Evolutionary conservation across 139 green algal genomes (phyloP).

Genomic region (Trebouxia sp.): DNA sequence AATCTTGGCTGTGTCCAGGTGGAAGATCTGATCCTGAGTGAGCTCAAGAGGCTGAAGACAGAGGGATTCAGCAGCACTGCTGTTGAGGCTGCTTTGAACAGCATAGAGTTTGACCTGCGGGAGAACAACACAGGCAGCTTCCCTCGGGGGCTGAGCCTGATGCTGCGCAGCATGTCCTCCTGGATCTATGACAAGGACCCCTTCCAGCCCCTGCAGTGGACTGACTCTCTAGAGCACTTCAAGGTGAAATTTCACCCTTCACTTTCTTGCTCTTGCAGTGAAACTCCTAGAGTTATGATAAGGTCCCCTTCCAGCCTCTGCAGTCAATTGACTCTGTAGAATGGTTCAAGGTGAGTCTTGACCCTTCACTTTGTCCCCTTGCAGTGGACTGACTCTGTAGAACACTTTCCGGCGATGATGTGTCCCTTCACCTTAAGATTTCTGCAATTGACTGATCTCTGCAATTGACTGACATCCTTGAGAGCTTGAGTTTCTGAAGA

Average conservation of each 20-base stretch:
- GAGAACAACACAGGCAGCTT: conserved; percentile 99
- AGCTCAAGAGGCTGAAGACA: conserved; percentile 69
- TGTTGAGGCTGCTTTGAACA: conserved; percentile 96
- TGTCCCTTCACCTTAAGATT: too few species aligned
- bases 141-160: conserved; percentile 93
- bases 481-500: too few species aligned
- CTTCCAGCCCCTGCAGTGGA: conserved; percentile 89
- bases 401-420: too few species aligned
- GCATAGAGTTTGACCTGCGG: conserved; percentile 96
- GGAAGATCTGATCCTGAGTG: conserved; percentile 81
- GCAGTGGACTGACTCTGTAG: not conserved
- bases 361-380: too few species aligned
- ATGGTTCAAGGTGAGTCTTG: conserved; percentile 76
- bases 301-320: conserved; percentile 88
- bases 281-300: conserved; percentile 79
- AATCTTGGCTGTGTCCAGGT: conserved; percentile 67
- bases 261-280: not conserved
- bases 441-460: too few species aligned
- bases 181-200: conserved; percentile 98
- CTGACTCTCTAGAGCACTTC: conserved; percentile 82
- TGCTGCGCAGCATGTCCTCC: conserved; percentile 89
- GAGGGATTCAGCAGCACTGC: conserved; percentile 75
- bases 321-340: conserved; percentile 85
- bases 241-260: conserved; percentile 60
- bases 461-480: too few species aligned